These are phyloP conservation scores for Plantago lanceolata DNA, from an alignment of 305 asterid species.

Conservation along the genomic window DNA sequence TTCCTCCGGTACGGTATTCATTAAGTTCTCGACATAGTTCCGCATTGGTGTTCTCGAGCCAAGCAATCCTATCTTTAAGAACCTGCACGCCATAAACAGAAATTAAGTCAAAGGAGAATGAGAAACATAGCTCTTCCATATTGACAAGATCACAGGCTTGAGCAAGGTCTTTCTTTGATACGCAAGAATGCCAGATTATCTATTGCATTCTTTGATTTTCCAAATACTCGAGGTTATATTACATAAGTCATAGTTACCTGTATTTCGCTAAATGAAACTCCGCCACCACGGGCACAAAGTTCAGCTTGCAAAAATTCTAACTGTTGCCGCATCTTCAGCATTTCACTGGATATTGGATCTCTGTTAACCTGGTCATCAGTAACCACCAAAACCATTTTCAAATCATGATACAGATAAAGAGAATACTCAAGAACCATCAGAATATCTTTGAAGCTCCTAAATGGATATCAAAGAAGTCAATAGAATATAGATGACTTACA, in stretches of 20 bases:
- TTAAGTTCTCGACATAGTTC: slow-evolving; percentile 81
- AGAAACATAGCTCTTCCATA: neutral
- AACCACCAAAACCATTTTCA: slow-evolving; percentile 19
- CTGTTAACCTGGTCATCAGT: slow-evolving; percentile 62
- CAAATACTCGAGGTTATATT: neutral
- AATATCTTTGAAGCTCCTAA: slow-evolving; percentile 11
- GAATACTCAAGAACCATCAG: slow-evolving; percentile 3
- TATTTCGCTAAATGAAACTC: slow-evolving; percentile 65
- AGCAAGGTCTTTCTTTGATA: neutral
- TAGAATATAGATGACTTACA: slow-evolving; percentile 39
- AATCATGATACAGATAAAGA: slow-evolving; percentile 3
- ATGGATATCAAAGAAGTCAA: slow-evolving; percentile 7
- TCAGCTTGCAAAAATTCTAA: slow-evolving; percentile 92
- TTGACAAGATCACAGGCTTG: neutral
- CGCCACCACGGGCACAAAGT: slow-evolving; percentile 93
- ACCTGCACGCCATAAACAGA: slow-evolving; percentile 44
- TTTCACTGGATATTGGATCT: slow-evolving; percentile 90
- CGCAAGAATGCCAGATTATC: neutral
- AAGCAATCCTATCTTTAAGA: slow-evolving; percentile 75
- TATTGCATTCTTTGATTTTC: neutral
- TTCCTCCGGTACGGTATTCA: slow-evolving; percentile 58
- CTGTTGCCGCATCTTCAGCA: slow-evolving; percentile 97
- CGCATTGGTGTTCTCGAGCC: slow-evolving; percentile 93
- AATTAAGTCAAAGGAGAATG: neutral
- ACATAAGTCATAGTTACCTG: slow-evolving; percentile 40